Conservation (phyloP, 352 stramenopile genomes). For the Aphanomyces invadans region DNA sequence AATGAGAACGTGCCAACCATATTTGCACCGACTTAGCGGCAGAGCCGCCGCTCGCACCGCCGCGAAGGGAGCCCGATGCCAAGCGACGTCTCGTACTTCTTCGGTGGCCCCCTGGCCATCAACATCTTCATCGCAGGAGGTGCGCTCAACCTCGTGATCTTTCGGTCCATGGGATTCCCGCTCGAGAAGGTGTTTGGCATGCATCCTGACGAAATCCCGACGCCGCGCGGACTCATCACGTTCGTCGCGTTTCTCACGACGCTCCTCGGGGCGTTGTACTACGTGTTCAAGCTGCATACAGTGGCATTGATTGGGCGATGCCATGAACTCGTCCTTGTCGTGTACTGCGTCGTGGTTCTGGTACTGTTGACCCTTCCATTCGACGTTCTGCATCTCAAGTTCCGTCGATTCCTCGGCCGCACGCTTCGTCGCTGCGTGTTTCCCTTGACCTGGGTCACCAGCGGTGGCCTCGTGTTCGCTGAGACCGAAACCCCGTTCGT, state of each 20-base stretch:
- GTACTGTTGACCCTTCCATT: conserved; percentile 55
- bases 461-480: neutral
- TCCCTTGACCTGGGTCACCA: conserved; percentile 7
- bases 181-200: conserved; percentile 67
- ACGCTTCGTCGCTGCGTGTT: conserved; percentile 17
- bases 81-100: conserved; percentile 46
- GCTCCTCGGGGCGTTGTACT: conserved; percentile 55
- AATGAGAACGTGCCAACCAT: neutral
- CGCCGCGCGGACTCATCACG: conserved; percentile 32
- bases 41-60: neutral
- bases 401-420: conserved; percentile 49
- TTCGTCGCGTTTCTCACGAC: conserved; percentile 34
- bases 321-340: conserved; percentile 41
- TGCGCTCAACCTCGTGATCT: conserved; percentile 55
- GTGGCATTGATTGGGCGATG: neutral
- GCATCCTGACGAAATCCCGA: conserved; percentile 52
- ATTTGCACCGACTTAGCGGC: neutral
- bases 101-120: conserved; percentile 62
- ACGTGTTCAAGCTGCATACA: conserved; percentile 38
- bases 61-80: no score
- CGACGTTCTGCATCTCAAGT: conserved; percentile 59
- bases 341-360: conserved; percentile 41
- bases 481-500: conserved; percentile 38
- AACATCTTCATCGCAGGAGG: conserved; percentile 59
- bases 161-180: conserved; percentile 44